phyloP scores from a whole-genome alignment of 345 rosid species.

The Alliaria petiolata region DNA sequence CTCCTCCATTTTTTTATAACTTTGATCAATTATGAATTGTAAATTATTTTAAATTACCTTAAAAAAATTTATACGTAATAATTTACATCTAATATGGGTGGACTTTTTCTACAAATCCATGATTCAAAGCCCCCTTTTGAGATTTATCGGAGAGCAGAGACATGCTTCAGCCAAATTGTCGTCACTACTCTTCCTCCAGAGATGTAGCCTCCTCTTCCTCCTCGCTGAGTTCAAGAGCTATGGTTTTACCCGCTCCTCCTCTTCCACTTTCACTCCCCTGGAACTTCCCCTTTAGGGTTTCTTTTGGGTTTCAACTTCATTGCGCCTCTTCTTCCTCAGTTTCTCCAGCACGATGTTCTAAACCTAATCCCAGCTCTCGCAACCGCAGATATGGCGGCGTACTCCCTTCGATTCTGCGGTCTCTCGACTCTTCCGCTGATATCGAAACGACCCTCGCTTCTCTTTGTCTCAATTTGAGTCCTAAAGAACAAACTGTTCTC shows the following conservation, averaged over 20 bases:
- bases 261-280: constrained; percentile 13
- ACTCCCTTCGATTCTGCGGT: constrained; percentile 60
- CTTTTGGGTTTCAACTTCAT: constrained; percentile 45
- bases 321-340: constrained; percentile 39
- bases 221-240: constrained; percentile 10
- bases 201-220: constrained; percentile 12
- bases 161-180: constrained; percentile 27
- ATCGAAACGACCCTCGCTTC: constrained; percentile 54
- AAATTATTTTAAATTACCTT: too few relatives aligned
- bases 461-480: constrained; percentile 46
- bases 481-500: constrained; percentile 78
- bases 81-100: too few relatives aligned
- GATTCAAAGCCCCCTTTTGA: too few relatives aligned
- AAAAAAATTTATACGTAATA: too few relatives aligned
- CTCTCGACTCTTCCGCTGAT: constrained; percentile 53
- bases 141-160: constrained; percentile 7
- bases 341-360: constrained; percentile 37
- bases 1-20: too few relatives aligned
- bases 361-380: constrained; percentile 25
- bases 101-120: background rate
- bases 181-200: constrained; percentile 18
- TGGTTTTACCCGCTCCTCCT: background rate
- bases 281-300: constrained; percentile 32
- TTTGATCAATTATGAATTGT: too few relatives aligned
- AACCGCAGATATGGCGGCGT: constrained; percentile 49